phyloP scores from a whole-genome alignment of 371 early-diverging fungal genomes.

The Mucor sp. region DNA sequence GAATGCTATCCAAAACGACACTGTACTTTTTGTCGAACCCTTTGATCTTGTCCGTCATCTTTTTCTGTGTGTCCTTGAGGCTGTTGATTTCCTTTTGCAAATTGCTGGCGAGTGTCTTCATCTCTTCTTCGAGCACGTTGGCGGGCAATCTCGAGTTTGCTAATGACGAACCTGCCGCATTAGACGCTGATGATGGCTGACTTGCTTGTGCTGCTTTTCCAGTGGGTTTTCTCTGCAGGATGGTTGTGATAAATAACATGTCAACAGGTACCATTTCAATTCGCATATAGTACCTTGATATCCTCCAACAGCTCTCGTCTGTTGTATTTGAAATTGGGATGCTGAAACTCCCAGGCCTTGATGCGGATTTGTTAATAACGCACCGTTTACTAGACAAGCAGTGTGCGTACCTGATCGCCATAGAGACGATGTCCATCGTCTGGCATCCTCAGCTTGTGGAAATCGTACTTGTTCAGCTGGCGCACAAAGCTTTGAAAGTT shows the following conservation, averaged over 20 bases:
- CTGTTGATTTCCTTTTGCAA: slow-evolving; percentile 53
- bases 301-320: slow-evolving; percentile 64
- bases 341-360: slow-evolving; percentile 78
- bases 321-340: slow-evolving; percentile 70
- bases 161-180: background rate
- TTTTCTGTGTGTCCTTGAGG: slow-evolving; percentile 36
- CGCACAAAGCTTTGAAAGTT: slow-evolving; percentile 94
- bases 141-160: background rate
- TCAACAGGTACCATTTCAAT: background rate
- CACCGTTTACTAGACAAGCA: background rate
- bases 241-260: background rate
- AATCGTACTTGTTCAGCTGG: slow-evolving; percentile 94
- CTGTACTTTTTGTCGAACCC: slow-evolving; percentile 25
- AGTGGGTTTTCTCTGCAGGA: slow-evolving; percentile 34
- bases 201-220: slow-evolving; percentile 27
- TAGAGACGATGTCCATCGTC: slow-evolving; percentile 62
- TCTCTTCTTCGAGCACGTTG: slow-evolving; percentile 11
- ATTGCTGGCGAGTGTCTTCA: slow-evolving; percentile 23
- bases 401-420: slow-evolving; percentile 61
- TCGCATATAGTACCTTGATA: slow-evolving; percentile 42
- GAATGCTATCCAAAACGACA: slow-evolving; percentile 17
- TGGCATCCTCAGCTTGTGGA: slow-evolving; percentile 77
- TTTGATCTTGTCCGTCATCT: slow-evolving; percentile 29
- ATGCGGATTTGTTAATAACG: background rate
- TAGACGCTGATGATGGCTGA: slow-evolving; percentile 1